Evolutionary conservation across 2,329 filamentous ascomycete genomes (phyloP).

Genomic region (Ophiostoma ips): DNA sequence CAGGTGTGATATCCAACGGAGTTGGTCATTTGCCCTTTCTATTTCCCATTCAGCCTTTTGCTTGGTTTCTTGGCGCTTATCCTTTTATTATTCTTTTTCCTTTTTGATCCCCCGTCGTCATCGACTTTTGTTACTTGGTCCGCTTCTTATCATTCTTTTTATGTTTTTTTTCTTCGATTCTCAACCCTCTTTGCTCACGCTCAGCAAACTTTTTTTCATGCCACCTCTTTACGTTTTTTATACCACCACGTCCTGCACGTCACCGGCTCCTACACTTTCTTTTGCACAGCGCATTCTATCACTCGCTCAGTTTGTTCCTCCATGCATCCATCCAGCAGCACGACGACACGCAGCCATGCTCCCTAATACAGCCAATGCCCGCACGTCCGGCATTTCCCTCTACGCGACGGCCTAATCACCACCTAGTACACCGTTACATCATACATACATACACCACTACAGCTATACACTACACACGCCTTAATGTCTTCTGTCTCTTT

Average conservation of each 20-base stretch:
- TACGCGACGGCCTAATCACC: background rate
- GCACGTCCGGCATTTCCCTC: background rate
- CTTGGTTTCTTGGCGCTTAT: background rate
- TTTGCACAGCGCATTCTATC: background rate
- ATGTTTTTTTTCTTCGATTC: background rate
- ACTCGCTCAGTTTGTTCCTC: background rate
- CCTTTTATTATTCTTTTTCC: no score
- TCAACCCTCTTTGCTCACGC: background rate
- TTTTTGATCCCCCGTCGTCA: background rate
- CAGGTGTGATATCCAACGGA: background rate
- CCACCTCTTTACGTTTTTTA: background rate
- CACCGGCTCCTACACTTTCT: background rate
- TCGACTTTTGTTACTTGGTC: background rate
- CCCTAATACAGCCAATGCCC: background rate
- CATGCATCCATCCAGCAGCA: background rate
- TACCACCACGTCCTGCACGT: conserved; percentile 1
- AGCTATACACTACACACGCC: background rate
- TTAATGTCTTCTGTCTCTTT: background rate
- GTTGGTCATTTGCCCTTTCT: background rate
- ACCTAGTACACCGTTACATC: background rate
- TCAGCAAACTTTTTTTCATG: background rate
- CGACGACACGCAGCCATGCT: background rate
- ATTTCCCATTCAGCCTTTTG: conserved; percentile 4
- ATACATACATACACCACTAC: background rate
- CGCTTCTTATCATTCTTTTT: background rate